Conservation (phyloP, 306 rosid species). For the Dryas octopetala region DNA sequence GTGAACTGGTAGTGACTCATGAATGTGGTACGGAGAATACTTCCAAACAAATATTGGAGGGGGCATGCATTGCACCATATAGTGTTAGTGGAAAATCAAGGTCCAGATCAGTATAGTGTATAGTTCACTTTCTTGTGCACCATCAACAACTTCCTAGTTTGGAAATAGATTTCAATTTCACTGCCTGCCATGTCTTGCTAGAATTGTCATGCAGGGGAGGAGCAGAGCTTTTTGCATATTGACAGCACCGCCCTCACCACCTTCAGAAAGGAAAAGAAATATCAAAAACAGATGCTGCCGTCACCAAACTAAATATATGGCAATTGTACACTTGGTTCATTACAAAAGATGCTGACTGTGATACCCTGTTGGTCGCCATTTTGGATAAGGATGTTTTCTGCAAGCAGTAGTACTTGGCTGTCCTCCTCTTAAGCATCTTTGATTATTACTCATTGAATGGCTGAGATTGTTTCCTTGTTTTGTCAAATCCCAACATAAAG, state of each 20-base stretch:
- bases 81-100: slow-evolving; percentile 17
- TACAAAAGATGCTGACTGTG: slow-evolving; percentile 20
- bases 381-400: slow-evolving; percentile 18
- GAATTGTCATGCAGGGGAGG: slow-evolving; percentile 21
- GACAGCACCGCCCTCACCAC: slow-evolving; percentile 5
- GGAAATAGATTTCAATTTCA: slow-evolving; percentile 23
- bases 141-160: slow-evolving; percentile 33
- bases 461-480: background rate
- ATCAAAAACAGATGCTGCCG: slow-evolving; percentile 25
- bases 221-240: slow-evolving; percentile 5
- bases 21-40: slow-evolving; percentile 20
- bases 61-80: background rate
- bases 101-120: background rate
- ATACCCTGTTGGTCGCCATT: slow-evolving; percentile 22
- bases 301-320: slow-evolving; percentile 18
- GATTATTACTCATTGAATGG: slow-evolving; percentile 19
- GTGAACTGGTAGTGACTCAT: background rate
- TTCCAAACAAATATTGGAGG: slow-evolving; percentile 38
- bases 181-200: slow-evolving; percentile 27
- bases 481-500: slow-evolving; percentile 15
- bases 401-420: slow-evolving; percentile 4
- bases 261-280: slow-evolving; percentile 23
- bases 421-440: slow-evolving; percentile 14
- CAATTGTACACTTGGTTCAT: background rate
- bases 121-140: slow-evolving; percentile 33